Evolutionary conservation across 2,329 filamentous ascomycete genomes (phyloP).

Genomic region (Pyrenophora seminiperda): DNA sequence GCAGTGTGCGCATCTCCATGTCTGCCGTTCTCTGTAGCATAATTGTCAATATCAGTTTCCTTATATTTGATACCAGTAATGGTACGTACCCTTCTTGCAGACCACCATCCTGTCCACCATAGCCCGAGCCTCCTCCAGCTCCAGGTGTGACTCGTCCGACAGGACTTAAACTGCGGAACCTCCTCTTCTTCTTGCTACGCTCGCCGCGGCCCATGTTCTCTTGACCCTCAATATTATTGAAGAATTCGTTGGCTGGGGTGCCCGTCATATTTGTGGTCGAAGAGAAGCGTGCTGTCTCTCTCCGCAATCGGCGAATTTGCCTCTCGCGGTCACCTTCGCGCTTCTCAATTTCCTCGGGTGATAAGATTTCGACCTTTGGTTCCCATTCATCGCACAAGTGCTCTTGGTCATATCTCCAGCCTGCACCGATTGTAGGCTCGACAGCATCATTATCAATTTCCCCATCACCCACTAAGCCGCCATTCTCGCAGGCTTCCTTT

Average conservation of each 20-base stretch:
- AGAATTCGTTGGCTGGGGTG: slow-evolving; percentile 67
- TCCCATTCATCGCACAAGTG: slow-evolving; percentile 68
- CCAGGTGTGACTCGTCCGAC: slow-evolving; percentile 83
- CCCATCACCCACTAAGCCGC: slow-evolving; percentile 74
- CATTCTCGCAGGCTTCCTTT: slow-evolving; percentile 94
- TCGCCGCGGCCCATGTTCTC: slow-evolving; percentile 93
- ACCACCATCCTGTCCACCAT: slow-evolving; percentile 69
- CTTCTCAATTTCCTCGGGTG: slow-evolving; percentile 97
- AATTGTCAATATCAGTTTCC: slow-evolving; percentile 17
- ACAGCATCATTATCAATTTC: slow-evolving; percentile 90
- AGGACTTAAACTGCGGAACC: slow-evolving; percentile 88
- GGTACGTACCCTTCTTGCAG: slow-evolving; percentile 51
- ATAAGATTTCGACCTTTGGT: slow-evolving; percentile 64
- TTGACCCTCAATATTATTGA: slow-evolving; percentile 58
- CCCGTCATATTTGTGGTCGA: slow-evolving; percentile 82
- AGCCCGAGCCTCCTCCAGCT: slow-evolving; percentile 59
- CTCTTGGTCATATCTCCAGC: slow-evolving; percentile 95
- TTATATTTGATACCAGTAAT: slow-evolving; percentile 2
- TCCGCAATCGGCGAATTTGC: slow-evolving; percentile 80
- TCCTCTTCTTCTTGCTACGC: slow-evolving; percentile 90
- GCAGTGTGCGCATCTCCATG: slow-evolving; percentile 90
- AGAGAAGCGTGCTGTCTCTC: slow-evolving; percentile 91
- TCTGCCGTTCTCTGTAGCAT: slow-evolving; percentile 67
- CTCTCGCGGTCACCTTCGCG: slow-evolving; percentile 92
- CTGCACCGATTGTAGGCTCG: slow-evolving; percentile 74